Evolutionary conservation across 129 eudicot species (phyloP).

Genomic region (Sambucus nigra): DNA sequence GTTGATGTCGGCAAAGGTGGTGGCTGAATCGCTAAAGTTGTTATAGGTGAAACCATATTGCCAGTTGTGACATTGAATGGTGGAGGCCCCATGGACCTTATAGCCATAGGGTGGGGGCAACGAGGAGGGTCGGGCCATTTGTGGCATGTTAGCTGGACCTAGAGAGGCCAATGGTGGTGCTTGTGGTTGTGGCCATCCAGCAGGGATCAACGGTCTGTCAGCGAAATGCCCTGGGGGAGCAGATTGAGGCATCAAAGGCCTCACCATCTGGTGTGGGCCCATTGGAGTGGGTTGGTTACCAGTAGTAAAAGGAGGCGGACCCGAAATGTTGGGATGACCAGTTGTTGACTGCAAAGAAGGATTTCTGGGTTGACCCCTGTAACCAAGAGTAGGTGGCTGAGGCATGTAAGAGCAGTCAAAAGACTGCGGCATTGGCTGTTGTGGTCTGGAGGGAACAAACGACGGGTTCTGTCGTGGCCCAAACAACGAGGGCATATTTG

Average conservation of each 20-base stretch:
- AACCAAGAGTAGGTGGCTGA: constrained; percentile 17
- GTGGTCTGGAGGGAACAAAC: constrained; percentile 27
- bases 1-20: too few relatives aligned
- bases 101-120: constrained; percentile 14
- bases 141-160: constrained; percentile 23
- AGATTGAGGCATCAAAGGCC: constrained; percentile 28
- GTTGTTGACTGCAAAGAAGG: too few relatives aligned
- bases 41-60: constrained; percentile 11
- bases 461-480: constrained; percentile 40
- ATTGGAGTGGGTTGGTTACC: constrained; percentile 12
- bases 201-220: constrained; percentile 20
- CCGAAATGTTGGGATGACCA: constrained; percentile 11
- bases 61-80: constrained; percentile 1
- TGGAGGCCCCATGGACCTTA: not conserved
- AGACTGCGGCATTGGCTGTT: constrained; percentile 18
- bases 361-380: constrained; percentile 26
- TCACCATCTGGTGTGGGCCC: constrained; percentile 24
- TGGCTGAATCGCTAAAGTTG: constrained; percentile 17
- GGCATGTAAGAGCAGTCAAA: constrained; percentile 39
- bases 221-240: constrained; percentile 13
- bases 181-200: constrained; percentile 44
- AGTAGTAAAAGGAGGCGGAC: constrained; percentile 22
- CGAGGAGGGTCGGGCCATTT: constrained; percentile 27
- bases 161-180: constrained; percentile 16
- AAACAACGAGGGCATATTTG: constrained; percentile 29